A percentile compares a stretch with the other conserved stretches of the same genome.
Evolutionary conservation across 208 protist genomes (phyloP).

Genomic region (Trypanosoma theileri): DNA sequence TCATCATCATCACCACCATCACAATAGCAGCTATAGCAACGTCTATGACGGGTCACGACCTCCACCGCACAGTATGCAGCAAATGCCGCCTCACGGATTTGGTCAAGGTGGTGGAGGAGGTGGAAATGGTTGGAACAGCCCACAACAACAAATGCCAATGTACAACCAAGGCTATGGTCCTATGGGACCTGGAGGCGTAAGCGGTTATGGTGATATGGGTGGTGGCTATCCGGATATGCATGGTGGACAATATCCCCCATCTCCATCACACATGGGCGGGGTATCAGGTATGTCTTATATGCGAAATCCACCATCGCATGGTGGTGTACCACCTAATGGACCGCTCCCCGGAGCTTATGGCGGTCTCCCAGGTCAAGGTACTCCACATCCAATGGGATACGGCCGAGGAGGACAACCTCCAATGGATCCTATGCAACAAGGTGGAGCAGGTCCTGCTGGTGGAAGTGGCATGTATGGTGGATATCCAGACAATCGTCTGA

Average conservation of each 20-base stretch:
- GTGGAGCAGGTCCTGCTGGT: constrained; percentile 12
- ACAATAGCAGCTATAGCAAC: constrained; percentile 31
- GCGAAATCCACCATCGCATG: constrained; percentile 36
- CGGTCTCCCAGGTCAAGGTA: constrained; percentile 16
- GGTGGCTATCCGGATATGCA: constrained; percentile 13
- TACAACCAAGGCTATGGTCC: constrained; percentile 37
- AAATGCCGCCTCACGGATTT: constrained; percentile 27
- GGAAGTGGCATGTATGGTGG: constrained; percentile 26
- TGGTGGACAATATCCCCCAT: constrained; percentile 27
- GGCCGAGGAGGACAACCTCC: constrained; percentile 17
- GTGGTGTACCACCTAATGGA: constrained; percentile 17
- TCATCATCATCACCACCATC: constrained; percentile 33
- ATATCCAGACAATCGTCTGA: constrained; percentile 22
- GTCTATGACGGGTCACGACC: constrained; percentile 24
- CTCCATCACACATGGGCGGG: constrained; percentile 32
- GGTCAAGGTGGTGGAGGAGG: constrained; percentile 28
- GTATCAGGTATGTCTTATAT: constrained; percentile 38
- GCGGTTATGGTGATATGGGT: constrained; percentile 27
- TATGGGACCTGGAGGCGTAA: constrained; percentile 14
- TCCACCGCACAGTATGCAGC: constrained; percentile 27
- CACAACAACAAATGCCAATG: constrained; percentile 48
- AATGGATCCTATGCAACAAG: constrained; percentile 26
- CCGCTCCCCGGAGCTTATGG: constrained; percentile 17
- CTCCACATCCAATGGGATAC: constrained; percentile 13
- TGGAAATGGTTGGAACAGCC: constrained; percentile 23